Conservation (phyloP, 129 eudicot species). For the Lonicera japonica region DNA sequence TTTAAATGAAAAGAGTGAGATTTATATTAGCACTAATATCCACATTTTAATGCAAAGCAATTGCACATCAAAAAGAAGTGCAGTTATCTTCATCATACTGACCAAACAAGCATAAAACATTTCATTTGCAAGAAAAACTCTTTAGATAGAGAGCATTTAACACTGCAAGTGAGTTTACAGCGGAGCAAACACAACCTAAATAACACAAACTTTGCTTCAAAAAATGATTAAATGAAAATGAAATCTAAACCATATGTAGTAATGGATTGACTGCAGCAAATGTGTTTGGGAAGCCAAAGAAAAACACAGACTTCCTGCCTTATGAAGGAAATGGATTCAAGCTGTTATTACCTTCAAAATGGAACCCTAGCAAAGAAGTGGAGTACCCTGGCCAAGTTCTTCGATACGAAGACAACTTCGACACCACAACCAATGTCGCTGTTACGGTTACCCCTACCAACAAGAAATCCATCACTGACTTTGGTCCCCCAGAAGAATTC, state of each 20-base stretch:
- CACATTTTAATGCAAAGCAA: no score
- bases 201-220: not conserved
- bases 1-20: no score
- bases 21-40: no score
- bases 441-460: constrained; percentile 75
- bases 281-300: constrained; percentile 90
- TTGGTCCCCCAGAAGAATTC: constrained; percentile 82
- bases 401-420: constrained; percentile 94
- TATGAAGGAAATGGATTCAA: constrained; percentile 77
- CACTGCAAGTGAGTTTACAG: no score
- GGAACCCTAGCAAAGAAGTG: constrained; percentile 97
- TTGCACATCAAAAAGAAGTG: no score
- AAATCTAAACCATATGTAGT: not conserved
- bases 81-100: no score
- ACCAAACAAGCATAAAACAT: no score
- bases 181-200: not conserved
- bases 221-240: not conserved
- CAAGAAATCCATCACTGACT: constrained; percentile 91
- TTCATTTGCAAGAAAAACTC: no score
- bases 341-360: constrained; percentile 70
- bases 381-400: constrained; percentile 98
- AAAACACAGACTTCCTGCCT: constrained; percentile 69
- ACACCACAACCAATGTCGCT: constrained; percentile 62
- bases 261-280: constrained; percentile 46
- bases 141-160: no score